phyloP scores from a whole-genome alignment of 2,329 filamentous ascomycete species.

The Triangularia verruculosa region DNA sequence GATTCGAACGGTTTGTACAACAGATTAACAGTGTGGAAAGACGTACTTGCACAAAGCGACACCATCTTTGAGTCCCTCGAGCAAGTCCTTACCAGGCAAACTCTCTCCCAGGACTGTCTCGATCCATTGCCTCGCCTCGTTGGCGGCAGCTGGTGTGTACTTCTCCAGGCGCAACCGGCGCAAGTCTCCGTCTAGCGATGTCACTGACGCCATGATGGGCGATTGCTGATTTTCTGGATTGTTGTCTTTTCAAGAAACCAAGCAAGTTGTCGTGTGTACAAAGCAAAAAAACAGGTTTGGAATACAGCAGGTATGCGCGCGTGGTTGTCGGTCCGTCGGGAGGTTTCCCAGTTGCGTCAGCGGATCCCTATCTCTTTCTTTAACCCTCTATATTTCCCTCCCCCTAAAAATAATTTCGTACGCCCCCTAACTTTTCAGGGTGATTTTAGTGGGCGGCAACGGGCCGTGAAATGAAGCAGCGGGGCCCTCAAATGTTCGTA shows the following conservation, averaged over 20 bases:
- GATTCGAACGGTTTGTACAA: neutral
- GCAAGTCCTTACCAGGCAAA: conserved; percentile 70
- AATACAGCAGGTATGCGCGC: too few species aligned
- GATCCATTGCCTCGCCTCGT: conserved; percentile 83
- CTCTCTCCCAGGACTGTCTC: conserved; percentile 74
- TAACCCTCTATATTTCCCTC: neutral
- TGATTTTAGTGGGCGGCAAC: neutral
- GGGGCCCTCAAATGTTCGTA: neutral
- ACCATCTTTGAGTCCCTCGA: conserved; percentile 86
- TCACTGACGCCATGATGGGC: conserved; percentile 78
- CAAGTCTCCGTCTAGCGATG: conserved; percentile 92
- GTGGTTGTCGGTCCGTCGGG: neutral
- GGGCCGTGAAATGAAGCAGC: neutral
- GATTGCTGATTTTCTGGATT: neutral
- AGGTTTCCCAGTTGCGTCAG: neutral
- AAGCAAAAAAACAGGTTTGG: too few species aligned
- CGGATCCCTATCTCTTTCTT: neutral
- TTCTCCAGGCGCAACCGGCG: conserved; percentile 87
- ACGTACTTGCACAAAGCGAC: conserved; percentile 85
- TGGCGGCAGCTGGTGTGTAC: conserved; percentile 87
- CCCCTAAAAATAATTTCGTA: neutral
- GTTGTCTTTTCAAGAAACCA: neutral
- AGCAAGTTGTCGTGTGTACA: neutral
- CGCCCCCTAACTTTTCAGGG: neutral
- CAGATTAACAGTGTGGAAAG: neutral